These are phyloP conservation scores for Pythium coloratum DNA, from an alignment of 352 stramenopile species.

Conservation along the genomic window DNA sequence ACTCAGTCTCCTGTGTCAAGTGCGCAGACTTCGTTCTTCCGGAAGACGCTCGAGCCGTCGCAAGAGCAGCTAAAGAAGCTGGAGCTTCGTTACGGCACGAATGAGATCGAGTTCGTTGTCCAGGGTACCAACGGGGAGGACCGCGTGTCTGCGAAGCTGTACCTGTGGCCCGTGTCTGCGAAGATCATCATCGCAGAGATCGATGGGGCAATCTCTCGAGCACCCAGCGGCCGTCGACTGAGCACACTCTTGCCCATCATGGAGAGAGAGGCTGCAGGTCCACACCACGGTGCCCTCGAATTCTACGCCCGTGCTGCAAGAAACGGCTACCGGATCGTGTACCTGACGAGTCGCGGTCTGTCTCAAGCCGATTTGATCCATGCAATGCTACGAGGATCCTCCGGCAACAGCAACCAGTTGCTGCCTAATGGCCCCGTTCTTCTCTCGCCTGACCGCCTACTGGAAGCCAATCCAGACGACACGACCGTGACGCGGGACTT, in stretches of 20 bases:
- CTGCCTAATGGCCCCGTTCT: slow-evolving; percentile 77
- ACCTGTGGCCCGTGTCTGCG: slow-evolving; percentile 65
- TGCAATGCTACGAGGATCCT: slow-evolving; percentile 31
- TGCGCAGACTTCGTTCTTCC: slow-evolving; percentile 32
- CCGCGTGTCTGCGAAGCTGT: slow-evolving; percentile 59
- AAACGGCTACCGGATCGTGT: slow-evolving; percentile 82
- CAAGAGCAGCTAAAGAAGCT: slow-evolving; percentile 64
- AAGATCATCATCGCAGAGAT: slow-evolving; percentile 85
- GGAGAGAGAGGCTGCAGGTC: slow-evolving; percentile 43
- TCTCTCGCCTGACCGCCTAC: slow-evolving; percentile 57
- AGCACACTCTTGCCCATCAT: slow-evolving; percentile 38
- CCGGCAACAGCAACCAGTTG: slow-evolving; percentile 22
- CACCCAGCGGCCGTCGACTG: slow-evolving; percentile 36
- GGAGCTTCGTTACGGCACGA: slow-evolving; percentile 54
- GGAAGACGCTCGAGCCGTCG: slow-evolving; percentile 63
- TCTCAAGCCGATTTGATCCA: slow-evolving; percentile 58
- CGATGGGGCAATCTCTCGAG: slow-evolving; percentile 71
- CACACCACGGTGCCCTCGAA: slow-evolving; percentile 66
- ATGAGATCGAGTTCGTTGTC: slow-evolving; percentile 74
- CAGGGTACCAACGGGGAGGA: slow-evolving; percentile 29
- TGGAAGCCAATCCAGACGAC: slow-evolving; percentile 44
- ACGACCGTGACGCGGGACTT: slow-evolving; percentile 56
- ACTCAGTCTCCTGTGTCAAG: not conserved
- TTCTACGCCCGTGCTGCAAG: slow-evolving; percentile 69
- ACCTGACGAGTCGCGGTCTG: slow-evolving; percentile 69